Conservation (phyloP, 495 filamentous ascomycete species). For the Aspergillus panamensis region DNA sequence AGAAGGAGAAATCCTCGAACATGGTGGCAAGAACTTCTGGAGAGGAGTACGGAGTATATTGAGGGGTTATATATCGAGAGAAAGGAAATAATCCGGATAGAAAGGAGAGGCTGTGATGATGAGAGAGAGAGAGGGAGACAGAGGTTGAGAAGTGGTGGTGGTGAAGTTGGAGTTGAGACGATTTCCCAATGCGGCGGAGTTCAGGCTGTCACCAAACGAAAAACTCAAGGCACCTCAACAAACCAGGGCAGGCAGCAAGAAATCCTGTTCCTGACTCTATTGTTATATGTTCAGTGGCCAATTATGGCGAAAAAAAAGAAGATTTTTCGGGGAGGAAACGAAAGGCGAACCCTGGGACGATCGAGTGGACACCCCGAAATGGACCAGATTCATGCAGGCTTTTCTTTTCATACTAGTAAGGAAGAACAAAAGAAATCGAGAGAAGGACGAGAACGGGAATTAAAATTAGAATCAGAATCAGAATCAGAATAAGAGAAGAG, state of each 20-base stretch:
- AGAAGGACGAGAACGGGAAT: not conserved
- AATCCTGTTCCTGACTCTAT: not conserved
- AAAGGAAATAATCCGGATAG: not conserved
- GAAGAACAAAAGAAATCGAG: conserved; percentile 2
- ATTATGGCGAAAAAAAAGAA: not conserved
- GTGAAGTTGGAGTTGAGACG: not conserved
- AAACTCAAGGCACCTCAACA: not conserved
- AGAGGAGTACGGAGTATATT: too few species aligned
- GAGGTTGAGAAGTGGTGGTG: not conserved
- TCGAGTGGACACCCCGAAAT: not conserved
- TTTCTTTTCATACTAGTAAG: not conserved
- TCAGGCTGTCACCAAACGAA: not conserved
- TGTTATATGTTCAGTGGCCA: not conserved
- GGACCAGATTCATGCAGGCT: not conserved
- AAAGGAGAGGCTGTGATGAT: not conserved
- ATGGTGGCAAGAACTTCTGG: too few species aligned
- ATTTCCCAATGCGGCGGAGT: not conserved
- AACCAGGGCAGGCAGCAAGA: not conserved
- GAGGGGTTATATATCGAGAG: not conserved
- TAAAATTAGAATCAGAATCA: too few species aligned
- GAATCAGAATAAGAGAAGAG: not conserved
- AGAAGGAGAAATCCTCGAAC: conserved; percentile 50
- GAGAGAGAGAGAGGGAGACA: not conserved
- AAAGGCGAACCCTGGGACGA: conserved; percentile 3
- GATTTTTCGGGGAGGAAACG: not conserved